phyloP scores from a whole-genome alignment of 805 yeast genomes.

The Diddensiella transvaalensis region DNA sequence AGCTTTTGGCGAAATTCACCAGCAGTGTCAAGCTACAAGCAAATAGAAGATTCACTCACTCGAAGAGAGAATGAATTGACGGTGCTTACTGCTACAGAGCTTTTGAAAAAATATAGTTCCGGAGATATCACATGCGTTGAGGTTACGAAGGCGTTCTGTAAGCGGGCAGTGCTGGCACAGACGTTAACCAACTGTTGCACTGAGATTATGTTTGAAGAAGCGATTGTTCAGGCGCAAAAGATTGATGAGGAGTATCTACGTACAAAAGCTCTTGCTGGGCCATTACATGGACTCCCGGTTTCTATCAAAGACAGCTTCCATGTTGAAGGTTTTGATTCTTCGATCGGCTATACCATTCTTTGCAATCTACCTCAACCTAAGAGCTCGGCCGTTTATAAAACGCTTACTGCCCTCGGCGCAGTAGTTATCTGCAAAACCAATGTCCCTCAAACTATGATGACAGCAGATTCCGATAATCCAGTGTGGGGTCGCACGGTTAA shows the following conservation, averaged over 20 bases:
- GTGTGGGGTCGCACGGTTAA: slow-evolving; percentile 46
- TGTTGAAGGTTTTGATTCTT: slow-evolving; percentile 46
- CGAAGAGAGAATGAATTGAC: background rate
- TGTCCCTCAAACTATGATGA: slow-evolving; percentile 57
- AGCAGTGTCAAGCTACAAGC: background rate
- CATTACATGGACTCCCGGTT: slow-evolving; percentile 64
- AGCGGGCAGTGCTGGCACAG: slow-evolving; percentile 56
- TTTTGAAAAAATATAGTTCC: slow-evolving; percentile 1
- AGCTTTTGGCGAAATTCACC: background rate
- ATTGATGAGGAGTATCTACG: slow-evolving; percentile 48
- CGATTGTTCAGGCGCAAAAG: slow-evolving; percentile 49
- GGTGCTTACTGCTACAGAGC: background rate
- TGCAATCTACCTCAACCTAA: slow-evolving; percentile 32
- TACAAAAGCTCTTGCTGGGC: slow-evolving; percentile 51
- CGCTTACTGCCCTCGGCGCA: slow-evolving; percentile 52
- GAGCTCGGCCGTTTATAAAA: slow-evolving; percentile 38
- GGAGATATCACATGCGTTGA: slow-evolving; percentile 24
- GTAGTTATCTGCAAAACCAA: slow-evolving; percentile 60
- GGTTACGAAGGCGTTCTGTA: slow-evolving; percentile 53
- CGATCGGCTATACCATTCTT: slow-evolving; percentile 42
- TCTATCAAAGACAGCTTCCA: slow-evolving; percentile 53
- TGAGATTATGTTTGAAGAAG: slow-evolving; percentile 49
- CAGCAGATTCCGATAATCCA: slow-evolving; percentile 44
- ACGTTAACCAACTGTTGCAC: slow-evolving; percentile 41
- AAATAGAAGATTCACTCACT: background rate